Conservation (phyloP, 441 rosid genomes). For the Pelargonium australe region DNA sequence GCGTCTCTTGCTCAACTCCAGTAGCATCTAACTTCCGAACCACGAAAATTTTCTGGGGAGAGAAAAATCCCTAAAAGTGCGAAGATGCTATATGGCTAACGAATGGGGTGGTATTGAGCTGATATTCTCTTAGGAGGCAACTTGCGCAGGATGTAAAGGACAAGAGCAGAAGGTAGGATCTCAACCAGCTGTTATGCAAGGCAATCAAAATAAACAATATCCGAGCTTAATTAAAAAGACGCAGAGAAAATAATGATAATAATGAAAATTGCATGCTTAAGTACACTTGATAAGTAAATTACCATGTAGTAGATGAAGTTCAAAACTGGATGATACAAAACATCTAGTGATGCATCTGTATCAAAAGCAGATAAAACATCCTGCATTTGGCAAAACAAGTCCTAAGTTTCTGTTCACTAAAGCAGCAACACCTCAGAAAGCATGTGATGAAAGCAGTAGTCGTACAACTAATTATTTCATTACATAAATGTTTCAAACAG, state of each 20-base stretch:
- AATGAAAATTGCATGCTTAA: background rate
- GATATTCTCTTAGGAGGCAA: conserved; percentile 66
- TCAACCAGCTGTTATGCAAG: conserved; percentile 47
- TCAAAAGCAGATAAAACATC: conserved; percentile 61
- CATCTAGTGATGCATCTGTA: conserved; percentile 47
- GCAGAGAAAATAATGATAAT: background rate
- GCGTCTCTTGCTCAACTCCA: conserved; percentile 17
- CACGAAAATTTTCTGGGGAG: conserved; percentile 18
- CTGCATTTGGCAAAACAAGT: conserved; percentile 26
- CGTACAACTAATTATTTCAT: background rate
- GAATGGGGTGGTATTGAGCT: conserved; percentile 64
- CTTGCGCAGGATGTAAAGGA: conserved; percentile 58
- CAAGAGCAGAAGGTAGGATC: conserved; percentile 70
- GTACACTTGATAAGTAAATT: conserved; percentile 11
- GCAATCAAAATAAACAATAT: conserved; percentile 8
- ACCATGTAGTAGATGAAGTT: conserved; percentile 67
- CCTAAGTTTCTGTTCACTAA: background rate
- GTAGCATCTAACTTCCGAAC: conserved; percentile 18
- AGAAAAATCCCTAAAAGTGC: conserved; percentile 8
- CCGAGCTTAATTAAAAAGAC: conserved; percentile 5
- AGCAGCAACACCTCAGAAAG: background rate
- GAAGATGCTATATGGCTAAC: conserved; percentile 22
- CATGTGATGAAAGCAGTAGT: background rate
- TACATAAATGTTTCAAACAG: too few relatives aligned
- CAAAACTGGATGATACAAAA: conserved; percentile 59